These are phyloP conservation scores for Pholiota conissans DNA, from an alignment of 768 basidiomycete genomes.

Conservation along the genomic window DNA sequence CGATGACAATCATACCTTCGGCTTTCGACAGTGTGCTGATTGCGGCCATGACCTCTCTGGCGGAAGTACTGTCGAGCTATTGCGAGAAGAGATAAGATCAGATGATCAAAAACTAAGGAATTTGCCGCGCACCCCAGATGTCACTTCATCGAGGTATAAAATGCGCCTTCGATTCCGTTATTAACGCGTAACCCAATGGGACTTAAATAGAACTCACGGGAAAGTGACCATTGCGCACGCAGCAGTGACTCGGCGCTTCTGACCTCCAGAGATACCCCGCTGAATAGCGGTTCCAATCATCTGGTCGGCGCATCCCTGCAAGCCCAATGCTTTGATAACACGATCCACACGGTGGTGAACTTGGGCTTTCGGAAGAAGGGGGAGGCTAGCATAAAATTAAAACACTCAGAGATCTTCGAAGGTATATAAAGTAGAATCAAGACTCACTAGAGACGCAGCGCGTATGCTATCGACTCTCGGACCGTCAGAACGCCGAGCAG, in stretches of 20 bases:
- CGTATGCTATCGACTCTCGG: slow-evolving; percentile 52
- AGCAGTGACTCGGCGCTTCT: slow-evolving; percentile 46
- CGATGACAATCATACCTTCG: slow-evolving; percentile 56
- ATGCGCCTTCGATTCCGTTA: slow-evolving; percentile 43
- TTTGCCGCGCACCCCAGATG: slow-evolving; percentile 41
- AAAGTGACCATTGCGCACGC: slow-evolving; percentile 22
- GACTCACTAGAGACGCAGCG: slow-evolving; percentile 47
- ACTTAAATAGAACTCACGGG: slow-evolving; percentile 18
- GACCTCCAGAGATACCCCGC: slow-evolving; percentile 53
- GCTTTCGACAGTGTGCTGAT: slow-evolving; percentile 43
- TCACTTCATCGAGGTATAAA: slow-evolving; percentile 64
- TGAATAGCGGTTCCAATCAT: slow-evolving; percentile 58
- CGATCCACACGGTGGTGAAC: slow-evolving; percentile 41
- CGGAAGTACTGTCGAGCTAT: slow-evolving; percentile 49
- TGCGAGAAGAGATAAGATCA: background rate
- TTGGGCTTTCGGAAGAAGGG: slow-evolving; percentile 33
- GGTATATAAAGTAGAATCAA: background rate
- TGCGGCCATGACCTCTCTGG: slow-evolving; percentile 41
- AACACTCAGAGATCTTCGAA: background rate
- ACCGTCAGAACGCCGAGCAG: slow-evolving; percentile 60
- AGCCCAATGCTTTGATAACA: slow-evolving; percentile 46
- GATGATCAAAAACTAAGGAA: background rate
- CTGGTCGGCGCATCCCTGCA: slow-evolving; percentile 47
- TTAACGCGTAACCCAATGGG: too few relatives aligned
- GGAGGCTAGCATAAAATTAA: slow-evolving; percentile 25